Evolutionary conservation across 2,329 filamentous ascomycete species (phyloP).

Genomic region (Aspergillus latus): DNA sequence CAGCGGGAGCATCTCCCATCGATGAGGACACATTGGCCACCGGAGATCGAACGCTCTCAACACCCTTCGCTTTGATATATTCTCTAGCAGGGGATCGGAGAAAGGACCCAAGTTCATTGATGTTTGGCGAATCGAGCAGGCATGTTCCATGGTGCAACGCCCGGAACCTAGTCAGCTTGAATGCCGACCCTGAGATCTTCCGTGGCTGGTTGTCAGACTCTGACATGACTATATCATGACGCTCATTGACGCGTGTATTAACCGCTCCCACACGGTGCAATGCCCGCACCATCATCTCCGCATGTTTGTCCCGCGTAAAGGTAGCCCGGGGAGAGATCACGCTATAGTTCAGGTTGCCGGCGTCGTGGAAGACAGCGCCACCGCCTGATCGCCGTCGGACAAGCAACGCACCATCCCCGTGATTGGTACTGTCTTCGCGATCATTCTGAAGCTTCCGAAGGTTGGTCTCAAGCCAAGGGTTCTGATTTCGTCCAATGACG

Average conservation of each 20-base stretch:
- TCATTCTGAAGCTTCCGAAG: slow-evolving; percentile 59
- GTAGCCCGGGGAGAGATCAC: slow-evolving; percentile 75
- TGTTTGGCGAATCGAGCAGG: slow-evolving; percentile 73
- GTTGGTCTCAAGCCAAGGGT: slow-evolving; percentile 92
- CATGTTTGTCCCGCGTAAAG: slow-evolving; percentile 85
- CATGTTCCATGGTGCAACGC: slow-evolving; percentile 94
- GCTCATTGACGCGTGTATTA: slow-evolving; percentile 75
- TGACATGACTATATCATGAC: slow-evolving; percentile 88
- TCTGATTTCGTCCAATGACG: slow-evolving; percentile 94
- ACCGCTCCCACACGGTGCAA: slow-evolving; percentile 52
- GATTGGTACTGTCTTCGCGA: slow-evolving; percentile 24
- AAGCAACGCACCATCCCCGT: slow-evolving; percentile 53
- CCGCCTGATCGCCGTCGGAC: slow-evolving; percentile 86
- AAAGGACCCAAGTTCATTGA: slow-evolving; percentile 66
- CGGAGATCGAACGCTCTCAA: slow-evolving; percentile 84
- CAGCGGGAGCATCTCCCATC: slow-evolving; percentile 45
- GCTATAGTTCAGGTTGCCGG: slow-evolving; percentile 91
- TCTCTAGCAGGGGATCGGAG: slow-evolving; percentile 74
- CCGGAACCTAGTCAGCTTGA: slow-evolving; percentile 79
- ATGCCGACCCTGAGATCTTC: slow-evolving; percentile 92
- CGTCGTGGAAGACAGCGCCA: slow-evolving; percentile 90
- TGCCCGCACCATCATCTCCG: slow-evolving; percentile 88
- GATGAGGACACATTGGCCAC: slow-evolving; percentile 73
- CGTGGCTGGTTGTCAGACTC: slow-evolving; percentile 48
- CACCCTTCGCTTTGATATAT: slow-evolving; percentile 77